A percentile compares a stretch with the other conserved stretches of the same genome.
phyloP scores from a whole-genome alignment of 345 rosid genomes.

The Populus nigra region DNA sequence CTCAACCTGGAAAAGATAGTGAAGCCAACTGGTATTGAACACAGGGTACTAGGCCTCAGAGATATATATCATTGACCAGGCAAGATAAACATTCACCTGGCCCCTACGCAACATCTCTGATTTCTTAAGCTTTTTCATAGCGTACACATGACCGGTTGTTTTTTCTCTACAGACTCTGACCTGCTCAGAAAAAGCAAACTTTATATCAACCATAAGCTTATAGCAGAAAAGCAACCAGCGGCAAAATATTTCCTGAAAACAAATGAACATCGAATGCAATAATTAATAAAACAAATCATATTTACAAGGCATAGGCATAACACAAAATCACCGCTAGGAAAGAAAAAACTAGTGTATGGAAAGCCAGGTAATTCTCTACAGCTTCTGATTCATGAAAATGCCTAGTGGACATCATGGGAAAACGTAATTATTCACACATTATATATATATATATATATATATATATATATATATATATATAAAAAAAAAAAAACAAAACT shows the following conservation, averaged over 20 bases:
- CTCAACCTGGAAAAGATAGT: slow-evolving; percentile 56
- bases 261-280: neutral
- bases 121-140: slow-evolving; percentile 90
- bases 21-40: slow-evolving; percentile 13
- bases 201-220: slow-evolving; percentile 1
- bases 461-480: too few relatives aligned
- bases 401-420: neutral
- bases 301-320: neutral
- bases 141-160: slow-evolving; percentile 83
- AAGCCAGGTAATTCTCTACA: neutral
- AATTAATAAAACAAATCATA: neutral
- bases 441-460: too few relatives aligned
- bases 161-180: slow-evolving; percentile 90
- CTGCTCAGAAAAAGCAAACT: slow-evolving; percentile 43
- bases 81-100: slow-evolving; percentile 50
- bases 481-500: neutral
- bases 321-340: neutral
- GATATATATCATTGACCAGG: slow-evolving; percentile 9
- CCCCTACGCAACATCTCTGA: slow-evolving; percentile 99
- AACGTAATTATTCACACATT: neutral
- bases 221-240: neutral
- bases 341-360: neutral
- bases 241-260: neutral
- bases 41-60: slow-evolving; percentile 8
- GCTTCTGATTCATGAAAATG: neutral